phyloP scores from a whole-genome alignment of 2,329 filamentous ascomycete genomes.

The Alternaria burnsii region DNA sequence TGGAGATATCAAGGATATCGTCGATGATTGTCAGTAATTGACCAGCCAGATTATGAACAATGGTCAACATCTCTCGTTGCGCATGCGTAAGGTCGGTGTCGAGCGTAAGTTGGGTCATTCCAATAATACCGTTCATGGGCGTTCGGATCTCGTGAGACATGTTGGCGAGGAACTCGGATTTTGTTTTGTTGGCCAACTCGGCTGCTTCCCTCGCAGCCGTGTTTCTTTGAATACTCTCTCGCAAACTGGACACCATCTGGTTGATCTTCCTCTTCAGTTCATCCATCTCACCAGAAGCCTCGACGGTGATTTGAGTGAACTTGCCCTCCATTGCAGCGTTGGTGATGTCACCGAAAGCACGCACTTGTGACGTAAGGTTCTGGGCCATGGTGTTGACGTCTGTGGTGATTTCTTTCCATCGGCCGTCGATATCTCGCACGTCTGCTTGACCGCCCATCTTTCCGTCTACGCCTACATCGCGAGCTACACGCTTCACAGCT shows the following conservation, averaged over 20 bases:
- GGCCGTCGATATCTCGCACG: constrained; percentile 87
- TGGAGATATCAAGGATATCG: constrained; percentile 73
- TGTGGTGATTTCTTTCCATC: constrained; percentile 98
- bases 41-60: constrained; percentile 95
- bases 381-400: constrained; percentile 92
- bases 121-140: constrained; percentile 97
- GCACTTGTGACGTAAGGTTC: constrained; percentile 91
- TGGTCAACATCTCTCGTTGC: constrained; percentile 97
- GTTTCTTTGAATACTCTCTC: constrained; percentile 96
- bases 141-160: constrained; percentile 99
- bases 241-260: constrained; percentile 95
- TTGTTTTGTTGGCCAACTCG: constrained; percentile 96
- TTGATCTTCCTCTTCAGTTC: constrained; percentile 99
- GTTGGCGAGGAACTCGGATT: constrained; percentile 97
- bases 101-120: constrained; percentile 95
- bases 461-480: constrained; percentile 95
- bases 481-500: constrained; percentile 92
- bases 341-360: constrained; percentile 98
- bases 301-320: constrained; percentile 95
- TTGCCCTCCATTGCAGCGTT: constrained; percentile 96
- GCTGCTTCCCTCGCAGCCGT: constrained; percentile 94
- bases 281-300: constrained; percentile 98
- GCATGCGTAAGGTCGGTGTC: constrained; percentile 94
- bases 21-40: constrained; percentile 97
- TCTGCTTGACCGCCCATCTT: constrained; percentile 99